Base-by-base conservation (phyloP, 2,329 filamentous ascomycete species). In the Colletotrichum sp. region DNA sequence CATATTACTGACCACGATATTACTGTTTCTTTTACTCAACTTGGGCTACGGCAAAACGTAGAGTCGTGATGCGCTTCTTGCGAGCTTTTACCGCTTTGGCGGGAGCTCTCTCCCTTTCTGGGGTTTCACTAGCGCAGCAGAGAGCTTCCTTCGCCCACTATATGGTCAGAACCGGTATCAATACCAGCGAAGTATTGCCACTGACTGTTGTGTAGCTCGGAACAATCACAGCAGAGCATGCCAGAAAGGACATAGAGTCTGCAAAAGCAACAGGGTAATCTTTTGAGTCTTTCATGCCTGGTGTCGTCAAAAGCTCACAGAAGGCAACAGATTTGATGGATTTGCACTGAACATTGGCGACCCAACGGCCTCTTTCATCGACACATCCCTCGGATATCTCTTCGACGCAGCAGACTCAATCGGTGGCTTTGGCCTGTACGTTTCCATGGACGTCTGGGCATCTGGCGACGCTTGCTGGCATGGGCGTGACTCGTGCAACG, bases 11-110 rank as follows among this genome's bases (percentile, higher is more conserved):
- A 6, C 16, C 10, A 8, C 18, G 57, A 12, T 32, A 62, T 8
- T 4, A n/a, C 16, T n/a, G 0, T 1, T 32, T 0, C 4, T 8
- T 21, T n/a, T 10, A 8, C 26, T 18, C 0, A 0, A 30, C 28
- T 2, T 13, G 26, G 26, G 0, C n/a, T 21, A 12, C 16, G 0
- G 10, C 28, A 34, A 62, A 9, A 0, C 21, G 15, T 5, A 8
- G 18, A n/a, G 10, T 30, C 26, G 5, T 5, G 16, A 62, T 62
- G 57, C 57, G 57, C 10, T 34, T 62, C 16, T 21, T 8, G 10
- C 28, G 30, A 7, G 57, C 26, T 8, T 28, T 30, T 5, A 30
- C 26, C 28, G 13, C 57, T 62, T 9, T 62, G 57, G 57, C 57
- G 26, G 57, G 57, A 21, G 57, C 1, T 13, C 16, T 62, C 0